These are phyloP conservation scores for Cupressus sempervirens DNA, from an alignment of 75 land plant species.

Conservation along the genomic window DNA sequence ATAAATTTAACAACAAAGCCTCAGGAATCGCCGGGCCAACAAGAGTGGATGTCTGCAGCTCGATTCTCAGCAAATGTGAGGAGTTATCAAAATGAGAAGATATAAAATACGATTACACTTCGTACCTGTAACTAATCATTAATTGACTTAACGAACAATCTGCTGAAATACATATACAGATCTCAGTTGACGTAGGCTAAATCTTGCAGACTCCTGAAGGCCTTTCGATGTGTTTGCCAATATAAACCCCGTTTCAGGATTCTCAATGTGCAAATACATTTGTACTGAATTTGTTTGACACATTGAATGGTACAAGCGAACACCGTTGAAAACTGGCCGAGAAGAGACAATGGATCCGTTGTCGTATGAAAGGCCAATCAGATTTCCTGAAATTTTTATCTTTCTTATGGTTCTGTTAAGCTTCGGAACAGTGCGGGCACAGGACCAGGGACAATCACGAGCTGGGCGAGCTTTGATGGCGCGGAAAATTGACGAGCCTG, in stretches of 20 bases:
- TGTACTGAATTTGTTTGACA: neutral
- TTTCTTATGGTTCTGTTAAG: neutral
- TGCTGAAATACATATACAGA: neutral
- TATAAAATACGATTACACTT: neutral
- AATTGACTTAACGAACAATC: neutral
- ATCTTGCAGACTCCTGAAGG: neutral
- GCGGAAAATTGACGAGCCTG: neutral
- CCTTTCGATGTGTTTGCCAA: neutral
- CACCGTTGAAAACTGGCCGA: neutral
- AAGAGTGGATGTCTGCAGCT: too few relatives aligned
- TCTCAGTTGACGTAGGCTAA: neutral
- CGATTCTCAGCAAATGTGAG: too few relatives aligned
- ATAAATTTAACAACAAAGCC: too few relatives aligned
- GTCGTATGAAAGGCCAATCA: neutral
- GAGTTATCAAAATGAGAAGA: too few relatives aligned
- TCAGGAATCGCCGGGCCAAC: too few relatives aligned
- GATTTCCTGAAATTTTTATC: neutral
- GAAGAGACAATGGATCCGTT: neutral
- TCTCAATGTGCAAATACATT: neutral
- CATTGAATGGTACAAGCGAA: neutral
- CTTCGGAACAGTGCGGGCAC: neutral
- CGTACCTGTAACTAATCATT: neutral
- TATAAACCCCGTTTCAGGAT: neutral
- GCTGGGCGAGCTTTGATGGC: neutral
- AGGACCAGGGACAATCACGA: neutral